Percentiles rank a stretch among this genome's conserved stretches.
Evolutionary conservation across 306 rosid species (phyloP).

Genomic region (Sindora glabra): DNA sequence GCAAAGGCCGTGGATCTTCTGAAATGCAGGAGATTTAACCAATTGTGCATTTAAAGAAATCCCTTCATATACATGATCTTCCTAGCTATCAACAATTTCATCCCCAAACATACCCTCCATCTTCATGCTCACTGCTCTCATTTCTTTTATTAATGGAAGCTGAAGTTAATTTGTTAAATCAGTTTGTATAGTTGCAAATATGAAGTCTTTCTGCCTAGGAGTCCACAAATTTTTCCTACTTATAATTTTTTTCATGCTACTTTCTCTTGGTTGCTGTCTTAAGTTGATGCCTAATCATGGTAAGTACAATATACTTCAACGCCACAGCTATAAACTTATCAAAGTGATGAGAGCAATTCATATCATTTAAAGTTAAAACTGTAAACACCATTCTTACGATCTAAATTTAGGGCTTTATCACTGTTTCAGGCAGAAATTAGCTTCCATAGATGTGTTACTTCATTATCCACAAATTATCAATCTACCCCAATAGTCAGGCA

Average conservation of each 20-base stretch:
- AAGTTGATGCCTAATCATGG: conserved; percentile 19
- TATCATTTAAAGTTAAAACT: too few species aligned
- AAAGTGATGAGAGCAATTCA: too few species aligned
- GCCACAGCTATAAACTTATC: too few species aligned
- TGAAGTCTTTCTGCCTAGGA: conserved; percentile 28
- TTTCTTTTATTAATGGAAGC: not conserved
- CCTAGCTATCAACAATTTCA: not conserved
- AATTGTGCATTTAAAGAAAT: conserved; percentile 40
- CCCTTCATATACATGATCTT: conserved; percentile 2
- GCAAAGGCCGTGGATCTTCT: conserved; percentile 66
- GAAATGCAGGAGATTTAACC: conserved; percentile 43
- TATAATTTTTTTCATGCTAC: conserved; percentile 27
- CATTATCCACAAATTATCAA: too few species aligned
- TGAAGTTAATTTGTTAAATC: not conserved
- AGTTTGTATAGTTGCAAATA: not conserved
- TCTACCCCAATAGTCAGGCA: too few species aligned
- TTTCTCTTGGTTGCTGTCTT: conserved; percentile 20
- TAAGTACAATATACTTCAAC: conserved; percentile 6
- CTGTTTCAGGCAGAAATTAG: too few species aligned
- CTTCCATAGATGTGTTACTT: too few species aligned
- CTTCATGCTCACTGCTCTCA: not conserved
- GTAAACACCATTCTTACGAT: too few species aligned
- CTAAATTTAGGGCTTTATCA: too few species aligned
- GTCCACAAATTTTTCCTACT: conserved; percentile 21
- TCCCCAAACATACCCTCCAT: not conserved